Conservation (phyloP, 257 asterid genomes). For the Penstemon davidsonii region DNA sequence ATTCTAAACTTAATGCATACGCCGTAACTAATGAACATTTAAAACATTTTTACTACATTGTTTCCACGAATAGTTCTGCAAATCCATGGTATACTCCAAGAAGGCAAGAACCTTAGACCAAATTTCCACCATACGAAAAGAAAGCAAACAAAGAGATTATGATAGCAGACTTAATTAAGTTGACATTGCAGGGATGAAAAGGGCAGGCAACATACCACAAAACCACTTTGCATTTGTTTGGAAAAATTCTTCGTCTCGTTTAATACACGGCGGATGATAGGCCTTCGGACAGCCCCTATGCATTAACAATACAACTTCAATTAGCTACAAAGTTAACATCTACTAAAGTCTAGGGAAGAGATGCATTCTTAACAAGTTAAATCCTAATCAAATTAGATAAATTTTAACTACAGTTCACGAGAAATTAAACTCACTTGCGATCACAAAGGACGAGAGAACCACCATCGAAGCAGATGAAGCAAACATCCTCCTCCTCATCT, state of each 20-base stretch:
- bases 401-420: background rate
- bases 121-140: conserved; percentile 5
- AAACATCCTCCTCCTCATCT: conserved; percentile 89
- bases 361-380: background rate
- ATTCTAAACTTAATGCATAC: conserved; percentile 7
- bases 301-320: conserved; percentile 28
- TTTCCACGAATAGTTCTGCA: background rate
- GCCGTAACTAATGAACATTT: conserved; percentile 12
- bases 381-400: background rate
- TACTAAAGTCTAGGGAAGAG: background rate
- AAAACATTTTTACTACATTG: background rate
- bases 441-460: conserved; percentile 92
- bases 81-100: background rate
- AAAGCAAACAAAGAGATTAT: background rate
- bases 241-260: conserved; percentile 87
- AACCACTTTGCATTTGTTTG: conserved; percentile 81
- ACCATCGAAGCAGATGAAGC: conserved; percentile 97
- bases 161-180: background rate
- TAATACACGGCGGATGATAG: conserved; percentile 89
- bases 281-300: conserved; percentile 98
- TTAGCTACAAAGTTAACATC: conserved; percentile 15
- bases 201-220: conserved; percentile 51
- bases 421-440: conserved; percentile 68
- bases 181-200: conserved; percentile 3
- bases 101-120: background rate